Base-by-base conservation (phyloP, 495 filamentous ascomycete species). In the Recurvomyces mirabilis region DNA sequence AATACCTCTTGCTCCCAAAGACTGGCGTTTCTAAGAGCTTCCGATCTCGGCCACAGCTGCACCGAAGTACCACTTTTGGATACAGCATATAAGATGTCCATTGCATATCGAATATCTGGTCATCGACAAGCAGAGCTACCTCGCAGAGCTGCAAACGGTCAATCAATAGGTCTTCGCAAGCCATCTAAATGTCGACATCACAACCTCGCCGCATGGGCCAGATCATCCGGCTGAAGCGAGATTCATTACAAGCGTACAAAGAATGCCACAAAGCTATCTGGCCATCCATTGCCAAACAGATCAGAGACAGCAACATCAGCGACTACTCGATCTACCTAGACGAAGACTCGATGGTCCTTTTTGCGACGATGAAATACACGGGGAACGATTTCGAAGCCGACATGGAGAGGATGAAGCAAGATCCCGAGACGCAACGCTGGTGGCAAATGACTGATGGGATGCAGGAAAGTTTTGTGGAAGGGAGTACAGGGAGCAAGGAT, bases 241-340 rank as follows among this genome's bases (percentile, higher is more conserved):
- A 77, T 32, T 73, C 61, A 34, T 59, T 77, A 12, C 68, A 68
- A 15, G 69, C 72, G 36, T 87, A 87, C 62, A 87, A 84, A 55
- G 68, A 80, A 60, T 75, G 74, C 43, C 82, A 86, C 49, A 74
- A 73, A 2, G 68, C 70, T 10, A 80, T 83, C 0, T 87, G 82
- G 82, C 81, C 80, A 1, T 78, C 82, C 50, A 79, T 87, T 2
- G 60, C 83, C 40, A 66, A 74, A 59, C 76, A 82, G 60, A 84
- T 88, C 54, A 73, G 74, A 53, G 73, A 77, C 32, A 82, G 74
- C 58, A 79, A 79, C 52, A 87, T 88, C 44, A 60, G 63, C 29
- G 82, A 86, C 53, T 81, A 85, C 50, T 80, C 76, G 25, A 87
- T 87, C 54, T 84, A 72, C 63, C 75, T 79, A 54, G 76, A 84